These are phyloP conservation scores for Castanea sativa DNA, from an alignment of 306 rosid species.

Conservation along the genomic window DNA sequence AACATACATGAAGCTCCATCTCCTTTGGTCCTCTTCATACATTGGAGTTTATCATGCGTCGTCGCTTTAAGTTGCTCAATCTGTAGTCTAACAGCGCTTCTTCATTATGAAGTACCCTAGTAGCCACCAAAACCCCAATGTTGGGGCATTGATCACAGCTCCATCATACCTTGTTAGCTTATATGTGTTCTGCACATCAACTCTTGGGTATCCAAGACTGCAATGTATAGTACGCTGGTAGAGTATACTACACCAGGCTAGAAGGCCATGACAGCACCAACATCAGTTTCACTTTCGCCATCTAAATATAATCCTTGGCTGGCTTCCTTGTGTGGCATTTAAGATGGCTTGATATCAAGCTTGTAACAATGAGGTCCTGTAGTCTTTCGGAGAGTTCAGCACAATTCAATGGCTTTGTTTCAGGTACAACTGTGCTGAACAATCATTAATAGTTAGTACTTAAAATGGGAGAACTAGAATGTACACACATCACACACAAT, in stretches of 20 bases:
- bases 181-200: constrained; percentile 68
- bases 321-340: constrained; percentile 56
- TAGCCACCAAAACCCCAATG: constrained; percentile 86
- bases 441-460: constrained; percentile 38
- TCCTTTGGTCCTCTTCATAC: constrained; percentile 83
- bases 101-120: constrained; percentile 67
- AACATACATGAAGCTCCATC: constrained; percentile 56
- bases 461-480: constrained; percentile 2
- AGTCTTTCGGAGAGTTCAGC: constrained; percentile 60
- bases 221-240: constrained; percentile 72
- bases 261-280: constrained; percentile 69
- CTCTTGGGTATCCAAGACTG: constrained; percentile 87
- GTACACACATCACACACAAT: not conserved
- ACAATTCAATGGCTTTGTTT: constrained; percentile 51
- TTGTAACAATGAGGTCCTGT: constrained; percentile 67
- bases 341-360: constrained; percentile 64
- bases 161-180: constrained; percentile 83
- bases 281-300: constrained; percentile 53
- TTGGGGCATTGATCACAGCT: constrained; percentile 72
- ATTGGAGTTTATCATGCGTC: constrained; percentile 79
- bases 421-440: constrained; percentile 68
- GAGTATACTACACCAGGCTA: constrained; percentile 86
- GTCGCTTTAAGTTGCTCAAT: constrained; percentile 71
- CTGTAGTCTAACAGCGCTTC: constrained; percentile 81
- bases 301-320: constrained; percentile 76